These are phyloP conservation scores for Salix brachista DNA, from an alignment of 345 rosid species.

Conservation along the genomic window DNA sequence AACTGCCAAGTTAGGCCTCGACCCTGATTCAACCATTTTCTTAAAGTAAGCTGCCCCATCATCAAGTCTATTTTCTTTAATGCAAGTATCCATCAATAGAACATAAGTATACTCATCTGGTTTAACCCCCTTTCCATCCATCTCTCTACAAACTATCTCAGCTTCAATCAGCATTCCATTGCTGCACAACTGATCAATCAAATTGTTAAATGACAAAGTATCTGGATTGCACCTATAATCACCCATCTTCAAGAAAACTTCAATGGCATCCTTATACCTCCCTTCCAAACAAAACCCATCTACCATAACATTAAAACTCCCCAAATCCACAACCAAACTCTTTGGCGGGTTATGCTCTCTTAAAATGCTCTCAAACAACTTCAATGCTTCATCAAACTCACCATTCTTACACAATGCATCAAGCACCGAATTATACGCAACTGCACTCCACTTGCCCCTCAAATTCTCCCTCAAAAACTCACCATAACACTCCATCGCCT, in stretches of 20 bases:
- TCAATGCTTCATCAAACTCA: conserved; percentile 69
- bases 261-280: conserved; percentile 62
- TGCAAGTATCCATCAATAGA: conserved; percentile 75
- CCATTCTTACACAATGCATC: conserved; percentile 72
- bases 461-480: conserved; percentile 51
- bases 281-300: conserved; percentile 68
- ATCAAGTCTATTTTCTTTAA: conserved; percentile 50
- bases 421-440: conserved; percentile 63
- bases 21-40: conserved; percentile 64
- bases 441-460: conserved; percentile 56
- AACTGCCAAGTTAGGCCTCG: conserved; percentile 70
- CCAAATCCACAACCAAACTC: conserved; percentile 60
- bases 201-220: conserved; percentile 60
- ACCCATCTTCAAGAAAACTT: conserved; percentile 62
- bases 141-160: conserved; percentile 63
- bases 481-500: conserved; percentile 73
- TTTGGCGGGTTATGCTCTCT: conserved; percentile 65
- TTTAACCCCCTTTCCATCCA: conserved; percentile 70
- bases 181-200: conserved; percentile 72
- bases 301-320: conserved; percentile 79
- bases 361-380: conserved; percentile 65
- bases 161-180: conserved; percentile 70
- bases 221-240: conserved; percentile 65
- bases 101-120: conserved; percentile 81
- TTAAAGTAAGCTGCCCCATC: conserved; percentile 75